Conservation (phyloP, 2,329 filamentous ascomycete genomes). For the Botrytis fabae region DNA sequence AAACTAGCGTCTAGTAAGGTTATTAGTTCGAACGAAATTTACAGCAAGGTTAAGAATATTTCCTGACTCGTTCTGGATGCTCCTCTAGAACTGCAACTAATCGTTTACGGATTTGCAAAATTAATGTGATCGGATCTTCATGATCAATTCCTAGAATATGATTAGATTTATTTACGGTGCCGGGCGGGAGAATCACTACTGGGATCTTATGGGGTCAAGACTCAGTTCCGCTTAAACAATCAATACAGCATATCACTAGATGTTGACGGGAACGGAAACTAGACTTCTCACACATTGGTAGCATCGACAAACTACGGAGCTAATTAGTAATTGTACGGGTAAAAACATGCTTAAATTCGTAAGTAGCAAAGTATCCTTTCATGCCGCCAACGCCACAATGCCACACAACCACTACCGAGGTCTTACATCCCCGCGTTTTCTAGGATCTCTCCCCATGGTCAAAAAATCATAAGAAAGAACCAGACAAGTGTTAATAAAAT, state of each 20-base stretch:
- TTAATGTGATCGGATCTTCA: too few relatives aligned
- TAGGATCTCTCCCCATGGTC: not conserved
- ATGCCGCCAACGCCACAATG: conserved; percentile 2
- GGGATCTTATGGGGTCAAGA: not conserved
- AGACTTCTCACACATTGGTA: not conserved
- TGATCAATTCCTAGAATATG: not conserved
- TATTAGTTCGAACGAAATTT: not conserved
- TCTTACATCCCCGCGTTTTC: conserved; percentile 11
- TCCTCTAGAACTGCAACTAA: not conserved
- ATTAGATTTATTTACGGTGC: not conserved
- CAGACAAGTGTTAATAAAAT: not conserved
- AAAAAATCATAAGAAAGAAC: not conserved
- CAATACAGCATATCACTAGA: not conserved
- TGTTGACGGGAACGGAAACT: not conserved
- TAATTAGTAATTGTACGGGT: not conserved
- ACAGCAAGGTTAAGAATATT: not conserved
- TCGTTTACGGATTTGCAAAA: not conserved
- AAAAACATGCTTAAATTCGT: conserved; percentile 2
- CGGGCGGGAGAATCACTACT: not conserved
- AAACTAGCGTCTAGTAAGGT: not conserved
- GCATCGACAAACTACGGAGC: not conserved
- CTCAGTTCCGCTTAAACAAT: not conserved
- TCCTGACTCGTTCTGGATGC: too few relatives aligned
- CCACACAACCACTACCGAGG: conserved; percentile 5
- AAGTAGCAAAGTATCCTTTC: not conserved